These are phyloP conservation scores for Pythium aristosporum DNA, from an alignment of 352 stramenopile genomes.

Conservation along the genomic window DNA sequence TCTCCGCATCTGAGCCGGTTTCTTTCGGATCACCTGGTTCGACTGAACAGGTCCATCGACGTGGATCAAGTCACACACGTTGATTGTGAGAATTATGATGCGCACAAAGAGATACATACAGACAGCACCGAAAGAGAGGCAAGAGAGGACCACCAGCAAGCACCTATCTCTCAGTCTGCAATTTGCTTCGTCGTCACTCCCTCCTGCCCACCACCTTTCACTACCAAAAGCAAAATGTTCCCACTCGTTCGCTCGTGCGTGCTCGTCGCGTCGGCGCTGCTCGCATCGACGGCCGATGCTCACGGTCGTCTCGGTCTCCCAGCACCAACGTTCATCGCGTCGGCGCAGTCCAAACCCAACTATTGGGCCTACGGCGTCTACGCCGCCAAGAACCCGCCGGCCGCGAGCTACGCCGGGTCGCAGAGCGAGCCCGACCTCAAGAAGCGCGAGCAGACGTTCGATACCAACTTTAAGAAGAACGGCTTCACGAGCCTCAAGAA, in stretches of 20 bases:
- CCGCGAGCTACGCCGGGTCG: slow-evolving; percentile 3
- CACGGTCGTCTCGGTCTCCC: slow-evolving; percentile 10
- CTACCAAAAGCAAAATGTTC: neutral
- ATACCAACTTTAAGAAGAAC: slow-evolving; percentile 17
- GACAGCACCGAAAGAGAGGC: too few relatives aligned
- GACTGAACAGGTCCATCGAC: too few relatives aligned
- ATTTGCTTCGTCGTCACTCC: too few relatives aligned
- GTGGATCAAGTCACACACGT: too few relatives aligned
- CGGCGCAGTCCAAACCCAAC: slow-evolving; percentile 7
- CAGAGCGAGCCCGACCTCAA: slow-evolving; percentile 11
- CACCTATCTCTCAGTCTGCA: too few relatives aligned
- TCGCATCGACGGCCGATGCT: slow-evolving; percentile 3
- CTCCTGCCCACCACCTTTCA: too few relatives aligned
- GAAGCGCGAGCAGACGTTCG: slow-evolving; percentile 15
- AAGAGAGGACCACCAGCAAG: too few relatives aligned
- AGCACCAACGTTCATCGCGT: slow-evolving; percentile 10
- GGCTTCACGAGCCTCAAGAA: slow-evolving; percentile 8
- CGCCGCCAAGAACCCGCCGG: slow-evolving; percentile 12
- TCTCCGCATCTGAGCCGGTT: too few relatives aligned
- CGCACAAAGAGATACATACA: too few relatives aligned
- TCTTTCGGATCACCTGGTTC: too few relatives aligned
- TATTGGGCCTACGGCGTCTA: slow-evolving; percentile 15
- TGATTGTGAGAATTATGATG: too few relatives aligned
- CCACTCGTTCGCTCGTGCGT: neutral
- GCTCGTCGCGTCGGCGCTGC: slow-evolving; percentile 4